Evolutionary conservation across 495 filamentous ascomycete species (phyloP).

Genomic region (Penicillium psychrofluorescens): DNA sequence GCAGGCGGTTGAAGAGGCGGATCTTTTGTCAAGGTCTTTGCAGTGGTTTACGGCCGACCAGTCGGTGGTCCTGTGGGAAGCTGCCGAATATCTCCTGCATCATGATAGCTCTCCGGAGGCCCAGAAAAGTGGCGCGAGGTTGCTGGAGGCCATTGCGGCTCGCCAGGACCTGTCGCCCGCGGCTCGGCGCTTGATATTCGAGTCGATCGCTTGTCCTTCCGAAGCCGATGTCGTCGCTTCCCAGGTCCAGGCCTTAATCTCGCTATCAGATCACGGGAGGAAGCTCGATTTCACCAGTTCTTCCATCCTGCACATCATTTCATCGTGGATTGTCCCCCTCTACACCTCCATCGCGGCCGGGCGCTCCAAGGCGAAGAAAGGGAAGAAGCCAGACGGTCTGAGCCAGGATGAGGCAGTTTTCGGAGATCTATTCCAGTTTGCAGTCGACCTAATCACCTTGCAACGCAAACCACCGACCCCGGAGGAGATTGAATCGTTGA

Average conservation of each 20-base stretch:
- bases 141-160: conserved; percentile 32
- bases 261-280: conserved; percentile 39
- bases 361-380: conserved; percentile 42
- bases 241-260: conserved; percentile 33
- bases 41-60: conserved; percentile 36
- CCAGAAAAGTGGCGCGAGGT: conserved; percentile 26
- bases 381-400: conserved; percentile 40
- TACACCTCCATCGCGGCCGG: conserved; percentile 29
- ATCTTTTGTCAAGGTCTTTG: conserved; percentile 24
- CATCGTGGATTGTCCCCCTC: conserved; percentile 34
- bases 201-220: conserved; percentile 27
- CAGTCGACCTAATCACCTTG: conserved; percentile 75
- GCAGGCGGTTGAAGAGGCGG: conserved; percentile 36
- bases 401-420: conserved; percentile 59
- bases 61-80: conserved; percentile 35
- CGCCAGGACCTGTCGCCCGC: conserved; percentile 35
- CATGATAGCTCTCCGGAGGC: conserved; percentile 31
- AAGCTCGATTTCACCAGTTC: conserved; percentile 37
- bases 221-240: conserved; percentile 35
- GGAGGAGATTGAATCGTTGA: conserved; percentile 55
- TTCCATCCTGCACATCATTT: conserved; percentile 34
- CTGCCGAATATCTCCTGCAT: conserved; percentile 31
- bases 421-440: conserved; percentile 61
- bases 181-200: conserved; percentile 27
- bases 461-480: conserved; percentile 70